Percentiles rank a stretch among this genome's conserved stretches.
Conservation (phyloP, 2,329 filamentous ascomycete genomes). For the Sphaceloma murrayae region DNA sequence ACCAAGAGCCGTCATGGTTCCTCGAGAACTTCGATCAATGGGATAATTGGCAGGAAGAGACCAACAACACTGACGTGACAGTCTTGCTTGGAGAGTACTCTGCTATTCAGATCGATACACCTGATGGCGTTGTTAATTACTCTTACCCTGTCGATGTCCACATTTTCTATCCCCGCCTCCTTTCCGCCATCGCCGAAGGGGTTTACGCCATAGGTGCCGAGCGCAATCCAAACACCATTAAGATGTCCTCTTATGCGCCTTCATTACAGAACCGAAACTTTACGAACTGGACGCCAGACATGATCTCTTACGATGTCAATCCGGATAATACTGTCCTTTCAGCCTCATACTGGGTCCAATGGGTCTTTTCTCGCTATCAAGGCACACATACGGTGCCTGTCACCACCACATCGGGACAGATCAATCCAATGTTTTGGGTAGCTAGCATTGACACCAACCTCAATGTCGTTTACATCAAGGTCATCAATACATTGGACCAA, state of each 20-base stretch:
- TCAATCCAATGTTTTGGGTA: conserved; percentile 28
- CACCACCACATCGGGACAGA: conserved; percentile 23
- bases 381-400: conserved; percentile 27
- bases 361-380: conserved; percentile 25
- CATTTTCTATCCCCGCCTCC: conserved; percentile 24
- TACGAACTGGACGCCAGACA: conserved; percentile 28
- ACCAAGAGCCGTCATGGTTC: conserved; percentile 33
- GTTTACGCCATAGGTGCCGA: conserved; percentile 27
- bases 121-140: conserved; percentile 24
- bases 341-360: conserved; percentile 27
- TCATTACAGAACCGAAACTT: conserved; percentile 28
- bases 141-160: conserved; percentile 21
- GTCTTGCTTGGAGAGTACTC: conserved; percentile 24
- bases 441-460: conserved; percentile 23
- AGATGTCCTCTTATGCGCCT: conserved; percentile 25
- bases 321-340: conserved; percentile 25
- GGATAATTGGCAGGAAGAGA: conserved; percentile 30
- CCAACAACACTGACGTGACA: conserved; percentile 21
- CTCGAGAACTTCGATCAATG: conserved; percentile 35
- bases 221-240: conserved; percentile 26
- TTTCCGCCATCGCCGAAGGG: conserved; percentile 26
- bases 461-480: conserved; percentile 20
- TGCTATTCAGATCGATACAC: conserved; percentile 26
- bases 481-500: conserved; percentile 23
- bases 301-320: conserved; percentile 28